These are phyloP conservation scores for Clathrus columnatus DNA, from an alignment of 768 basidiomycete species.

Conservation along the genomic window DNA sequence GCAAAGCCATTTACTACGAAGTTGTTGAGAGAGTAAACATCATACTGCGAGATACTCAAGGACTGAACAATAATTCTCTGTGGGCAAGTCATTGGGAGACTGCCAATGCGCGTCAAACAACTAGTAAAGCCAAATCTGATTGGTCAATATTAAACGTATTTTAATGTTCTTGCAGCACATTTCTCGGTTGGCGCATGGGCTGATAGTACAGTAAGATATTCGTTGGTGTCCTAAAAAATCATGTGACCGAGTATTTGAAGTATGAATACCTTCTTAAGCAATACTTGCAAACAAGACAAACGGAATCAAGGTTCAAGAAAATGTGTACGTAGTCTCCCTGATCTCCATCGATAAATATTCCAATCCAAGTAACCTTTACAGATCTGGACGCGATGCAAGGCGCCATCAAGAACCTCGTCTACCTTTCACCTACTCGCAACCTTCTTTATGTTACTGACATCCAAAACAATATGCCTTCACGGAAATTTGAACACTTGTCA, in stretches of 20 bases:
- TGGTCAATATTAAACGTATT: not conserved
- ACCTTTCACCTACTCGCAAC: conserved; percentile 17
- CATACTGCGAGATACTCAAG: conserved; percentile 16
- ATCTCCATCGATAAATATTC: not conserved
- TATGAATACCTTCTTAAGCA: conserved; percentile 75
- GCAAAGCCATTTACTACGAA: conserved; percentile 26
- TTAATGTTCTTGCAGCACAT: not conserved
- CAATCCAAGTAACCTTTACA: conserved; percentile 18
- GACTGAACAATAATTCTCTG: conserved; percentile 1
- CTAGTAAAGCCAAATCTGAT: not conserved
- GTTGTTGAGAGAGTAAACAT: conserved; percentile 31
- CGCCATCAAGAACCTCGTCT: conserved; percentile 26
- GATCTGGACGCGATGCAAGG: conserved; percentile 55
- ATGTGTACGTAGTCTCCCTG: conserved; percentile 43
- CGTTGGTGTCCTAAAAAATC: not conserved
- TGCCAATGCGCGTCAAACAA: conserved; percentile 9
- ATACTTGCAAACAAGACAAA: conserved; percentile 55
- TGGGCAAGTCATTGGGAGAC: conserved; percentile 15
- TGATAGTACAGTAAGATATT: conserved; percentile 16
- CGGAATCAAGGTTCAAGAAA: conserved; percentile 50
- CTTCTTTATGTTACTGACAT: conserved; percentile 17
- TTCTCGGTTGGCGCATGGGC: conserved; percentile 15
- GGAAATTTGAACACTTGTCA: conserved; percentile 20
- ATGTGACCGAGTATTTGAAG: not conserved
- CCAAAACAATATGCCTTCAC: not conserved